Conservation (phyloP, 352 stramenopile genomes). For the Globisporangium takayamanum region DNA sequence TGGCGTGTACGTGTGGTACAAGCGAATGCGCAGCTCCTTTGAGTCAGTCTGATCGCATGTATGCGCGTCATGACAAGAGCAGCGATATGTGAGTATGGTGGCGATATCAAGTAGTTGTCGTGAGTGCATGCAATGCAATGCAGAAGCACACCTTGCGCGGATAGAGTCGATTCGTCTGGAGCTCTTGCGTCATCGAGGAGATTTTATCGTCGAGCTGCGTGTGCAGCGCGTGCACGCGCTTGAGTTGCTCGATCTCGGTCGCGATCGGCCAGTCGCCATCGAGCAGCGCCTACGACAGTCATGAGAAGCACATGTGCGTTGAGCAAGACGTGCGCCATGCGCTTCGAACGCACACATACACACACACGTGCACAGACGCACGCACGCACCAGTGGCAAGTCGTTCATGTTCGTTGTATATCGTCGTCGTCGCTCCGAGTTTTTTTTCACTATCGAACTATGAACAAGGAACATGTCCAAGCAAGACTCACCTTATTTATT, state of each 20-base stretch:
- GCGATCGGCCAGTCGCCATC: constrained; percentile 49
- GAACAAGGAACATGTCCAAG: too few species aligned
- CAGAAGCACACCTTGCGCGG: constrained; percentile 25
- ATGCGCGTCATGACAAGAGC: background rate
- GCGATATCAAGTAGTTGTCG: too few species aligned
- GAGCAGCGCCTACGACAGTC: constrained; percentile 29
- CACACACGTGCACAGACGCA: background rate
- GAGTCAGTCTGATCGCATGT: constrained; percentile 32
- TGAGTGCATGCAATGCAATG: too few species aligned
- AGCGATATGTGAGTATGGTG: too few species aligned
- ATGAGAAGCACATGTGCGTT: background rate
- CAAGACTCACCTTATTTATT: too few species aligned
- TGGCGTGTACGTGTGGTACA: constrained; percentile 58
- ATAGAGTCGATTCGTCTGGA: constrained; percentile 57
- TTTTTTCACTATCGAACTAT: too few species aligned
- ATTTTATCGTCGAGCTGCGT: constrained; percentile 39
- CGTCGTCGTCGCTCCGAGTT: background rate
- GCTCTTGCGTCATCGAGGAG: constrained; percentile 38
- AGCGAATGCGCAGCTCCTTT: constrained; percentile 44
- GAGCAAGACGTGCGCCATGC: background rate
- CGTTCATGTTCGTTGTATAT: background rate
- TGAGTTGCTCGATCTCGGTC: constrained; percentile 48
- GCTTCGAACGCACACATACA: background rate
- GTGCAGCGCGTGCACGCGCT: constrained; percentile 36
- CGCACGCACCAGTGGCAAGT: background rate